Base-by-base conservation (phyloP, 106 monocot species). In the Allium fistulosum region DNA sequence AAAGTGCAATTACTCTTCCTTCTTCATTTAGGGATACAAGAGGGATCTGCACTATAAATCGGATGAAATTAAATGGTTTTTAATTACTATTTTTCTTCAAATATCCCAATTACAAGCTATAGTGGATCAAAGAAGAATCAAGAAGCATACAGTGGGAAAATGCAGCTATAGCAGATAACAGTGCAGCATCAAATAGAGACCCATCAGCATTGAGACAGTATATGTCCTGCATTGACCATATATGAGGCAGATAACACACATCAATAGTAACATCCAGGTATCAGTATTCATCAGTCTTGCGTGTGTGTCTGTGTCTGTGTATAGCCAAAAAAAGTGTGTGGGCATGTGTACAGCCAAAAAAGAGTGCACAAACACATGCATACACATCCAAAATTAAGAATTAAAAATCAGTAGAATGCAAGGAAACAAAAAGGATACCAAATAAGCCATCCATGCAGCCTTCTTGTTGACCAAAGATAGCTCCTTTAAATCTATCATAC, bases 141-240 rank as follows among this genome's bases (percentile, higher is more conserved):
- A 37, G 37, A 37, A 37, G 37, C 37, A 37, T 82, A 97, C 97
- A 80, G 48, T 92, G 84, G 74, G 89, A 80, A 66, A 97, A 82
- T 63, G 92, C 88, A 79, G 97, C 89, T 50, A 87, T 76, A 62
- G 84, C 82, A 62, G 97, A 88, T 64, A 97, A 73, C 55, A 97
- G 77, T 71, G 97, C 92, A 73, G 84, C 92, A 75, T 97, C 97
- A 73, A 92, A 92, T 65, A 97, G 86, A 66, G 92, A 92, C 26
- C 97, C 97, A 74, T 97, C 92, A 59, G 97, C 92, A 87, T 97
- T 97, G 63, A 97, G 83, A 67, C 97, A 97, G 66, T 97, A 97
- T 61, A 97, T 79, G 65, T 97, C 97, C 92, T 97, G 78, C 66
- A 80, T 57, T 2, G 53, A n/a, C 5, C 37, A 37, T 37, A 37